These are phyloP conservation scores for Vanderwaltozyma tropicalis DNA, from an alignment of 805 yeast genomes.

Conservation along the genomic window DNA sequence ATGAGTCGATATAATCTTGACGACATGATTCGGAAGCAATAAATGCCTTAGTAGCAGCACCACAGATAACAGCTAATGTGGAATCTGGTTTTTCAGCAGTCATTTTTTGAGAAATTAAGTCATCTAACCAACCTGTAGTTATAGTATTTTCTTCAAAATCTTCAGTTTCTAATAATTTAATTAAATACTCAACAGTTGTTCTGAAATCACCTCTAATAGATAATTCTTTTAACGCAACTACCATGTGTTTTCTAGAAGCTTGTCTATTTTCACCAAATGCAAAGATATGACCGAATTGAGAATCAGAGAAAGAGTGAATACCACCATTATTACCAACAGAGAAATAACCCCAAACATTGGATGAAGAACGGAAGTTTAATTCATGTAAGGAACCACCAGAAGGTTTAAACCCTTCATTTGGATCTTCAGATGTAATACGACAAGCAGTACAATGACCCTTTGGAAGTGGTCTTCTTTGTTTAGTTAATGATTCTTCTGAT, in stretches of 20 bases:
- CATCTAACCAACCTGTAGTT: constrained; percentile 99
- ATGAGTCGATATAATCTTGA: constrained; percentile 57
- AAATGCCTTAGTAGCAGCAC: constrained; percentile 95
- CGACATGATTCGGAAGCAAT: constrained; percentile 62
- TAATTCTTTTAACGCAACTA: constrained; percentile 92
- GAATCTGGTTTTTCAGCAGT: constrained; percentile 97
- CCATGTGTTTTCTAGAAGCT: constrained; percentile 97
- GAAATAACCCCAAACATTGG: constrained; percentile 99
- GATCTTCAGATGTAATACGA: constrained; percentile 98
- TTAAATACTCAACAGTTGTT: constrained; percentile 94
- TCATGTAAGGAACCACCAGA: constrained; percentile 95
- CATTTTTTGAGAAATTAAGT: constrained; percentile 81
- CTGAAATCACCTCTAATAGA: constrained; percentile 97
- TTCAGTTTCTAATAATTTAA: constrained; percentile 89
- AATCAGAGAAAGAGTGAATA: constrained; percentile 94
- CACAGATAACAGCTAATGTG: constrained; percentile 83
- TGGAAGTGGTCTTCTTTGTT: constrained; percentile 89
- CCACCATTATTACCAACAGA: constrained; percentile 94
- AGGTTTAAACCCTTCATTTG: constrained; percentile 98
- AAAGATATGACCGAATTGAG: constrained; percentile 97
- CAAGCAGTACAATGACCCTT: constrained; percentile 99
- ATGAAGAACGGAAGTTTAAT: constrained; percentile 90
- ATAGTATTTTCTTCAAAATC: constrained; percentile 94
- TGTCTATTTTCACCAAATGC: constrained; percentile 98
- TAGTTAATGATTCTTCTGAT: constrained; percentile 54